Evolutionary conservation across 352 stramenopile species (phyloP).

Genomic region (Aphanomyces invadans): DNA sequence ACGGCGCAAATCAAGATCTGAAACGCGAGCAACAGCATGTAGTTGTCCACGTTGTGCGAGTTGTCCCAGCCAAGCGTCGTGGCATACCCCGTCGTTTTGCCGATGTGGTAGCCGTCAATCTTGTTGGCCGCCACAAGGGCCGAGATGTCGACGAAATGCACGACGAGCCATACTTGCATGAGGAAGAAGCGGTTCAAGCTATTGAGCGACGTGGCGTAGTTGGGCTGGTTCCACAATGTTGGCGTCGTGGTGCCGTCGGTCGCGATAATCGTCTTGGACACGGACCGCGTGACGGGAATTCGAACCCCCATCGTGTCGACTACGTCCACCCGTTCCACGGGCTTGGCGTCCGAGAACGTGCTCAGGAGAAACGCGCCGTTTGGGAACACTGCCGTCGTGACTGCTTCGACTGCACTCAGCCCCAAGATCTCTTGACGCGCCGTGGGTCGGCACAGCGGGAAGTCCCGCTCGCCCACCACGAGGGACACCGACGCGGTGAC

Average conservation of each 20-base stretch:
- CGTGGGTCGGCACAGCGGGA: neutral
- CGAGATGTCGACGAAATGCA: constrained; percentile 1
- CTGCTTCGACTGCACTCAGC: neutral
- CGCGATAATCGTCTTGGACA: neutral
- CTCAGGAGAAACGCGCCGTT: constrained; percentile 3
- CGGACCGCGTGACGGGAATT: neutral
- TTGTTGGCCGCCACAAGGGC: neutral
- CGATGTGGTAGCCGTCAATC: neutral
- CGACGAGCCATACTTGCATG: neutral
- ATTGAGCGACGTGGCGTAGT: constrained; percentile 13
- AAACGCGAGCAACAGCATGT: constrained; percentile 4
- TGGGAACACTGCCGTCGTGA: neutral
- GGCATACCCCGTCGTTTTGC: neutral
- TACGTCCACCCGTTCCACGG: neutral
- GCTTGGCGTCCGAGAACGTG: neutral
- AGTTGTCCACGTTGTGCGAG: constrained; percentile 6
- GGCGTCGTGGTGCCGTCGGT: neutral
- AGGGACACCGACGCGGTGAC: neutral
- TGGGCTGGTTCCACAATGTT: neutral
- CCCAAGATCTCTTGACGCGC: neutral
- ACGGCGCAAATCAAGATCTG: neutral
- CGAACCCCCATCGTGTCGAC: neutral
- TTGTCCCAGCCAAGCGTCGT: neutral
- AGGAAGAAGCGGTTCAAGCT: constrained; percentile 18
- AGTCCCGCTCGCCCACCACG: neutral